Conservation (phyloP, 352 stramenopile genomes). For the Nothophytophthora sp. region DNA sequence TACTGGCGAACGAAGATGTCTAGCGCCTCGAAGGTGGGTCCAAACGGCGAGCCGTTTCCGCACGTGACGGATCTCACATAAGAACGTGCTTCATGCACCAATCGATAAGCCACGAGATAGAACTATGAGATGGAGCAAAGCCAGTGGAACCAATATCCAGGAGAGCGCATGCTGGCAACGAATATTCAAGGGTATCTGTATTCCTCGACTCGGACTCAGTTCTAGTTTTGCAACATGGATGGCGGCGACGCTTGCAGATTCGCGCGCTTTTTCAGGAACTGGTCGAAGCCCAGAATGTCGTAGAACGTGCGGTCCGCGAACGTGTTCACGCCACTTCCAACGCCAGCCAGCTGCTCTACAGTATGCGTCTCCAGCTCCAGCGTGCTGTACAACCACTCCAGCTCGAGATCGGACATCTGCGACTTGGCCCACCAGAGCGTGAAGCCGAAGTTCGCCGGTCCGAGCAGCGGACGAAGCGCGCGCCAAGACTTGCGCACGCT, state of each 20-base stretch:
- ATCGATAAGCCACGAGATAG: neutral
- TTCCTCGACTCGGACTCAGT: no score
- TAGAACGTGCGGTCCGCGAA: slow-evolving; percentile 65
- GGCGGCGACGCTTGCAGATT: slow-evolving; percentile 1
- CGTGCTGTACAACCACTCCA: slow-evolving; percentile 63
- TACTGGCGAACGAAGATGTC: neutral
- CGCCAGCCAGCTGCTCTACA: neutral
- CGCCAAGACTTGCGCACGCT: slow-evolving; percentile 59
- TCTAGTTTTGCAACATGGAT: slow-evolving; percentile 4
- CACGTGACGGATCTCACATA: neutral
- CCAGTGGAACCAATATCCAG: neutral
- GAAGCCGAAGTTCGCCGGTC: slow-evolving; percentile 44
- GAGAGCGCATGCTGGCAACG: neutral
- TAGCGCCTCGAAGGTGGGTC: neutral
- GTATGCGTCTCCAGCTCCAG: slow-evolving; percentile 37
- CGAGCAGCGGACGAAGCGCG: slow-evolving; percentile 45
- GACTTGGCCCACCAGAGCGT: slow-evolving; percentile 74
- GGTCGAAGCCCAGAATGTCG: slow-evolving; percentile 69
- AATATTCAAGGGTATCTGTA: no score
- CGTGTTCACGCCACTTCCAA: neutral
- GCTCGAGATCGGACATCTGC: slow-evolving; percentile 45
- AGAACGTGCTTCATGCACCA: neutral
- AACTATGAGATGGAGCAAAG: neutral
- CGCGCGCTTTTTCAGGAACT: slow-evolving; percentile 37
- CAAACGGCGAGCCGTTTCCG: neutral